phyloP scores from a whole-genome alignment of 805 yeast species.

The Yamadazyma olivae region DNA sequence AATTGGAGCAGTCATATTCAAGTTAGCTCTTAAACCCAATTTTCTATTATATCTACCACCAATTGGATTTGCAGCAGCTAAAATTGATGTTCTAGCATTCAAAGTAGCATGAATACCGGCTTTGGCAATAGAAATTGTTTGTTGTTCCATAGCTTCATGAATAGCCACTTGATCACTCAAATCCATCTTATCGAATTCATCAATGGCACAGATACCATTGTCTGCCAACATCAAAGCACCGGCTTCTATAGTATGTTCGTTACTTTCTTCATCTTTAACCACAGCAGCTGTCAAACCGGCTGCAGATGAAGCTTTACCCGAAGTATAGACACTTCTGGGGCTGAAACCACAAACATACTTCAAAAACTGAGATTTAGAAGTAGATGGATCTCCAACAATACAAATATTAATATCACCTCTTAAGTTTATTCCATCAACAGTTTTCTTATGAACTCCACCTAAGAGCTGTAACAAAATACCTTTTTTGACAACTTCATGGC shows the following conservation, averaged over 20 bases:
- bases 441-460: constrained; percentile 93
- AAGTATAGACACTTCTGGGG: constrained; percentile 93
- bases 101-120: constrained; percentile 98
- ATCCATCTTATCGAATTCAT: constrained; percentile 98
- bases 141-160: constrained; percentile 99
- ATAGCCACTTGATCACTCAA: constrained; percentile 93
- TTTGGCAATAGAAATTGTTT: constrained; percentile 95
- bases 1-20: constrained; percentile 96
- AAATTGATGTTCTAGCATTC: constrained; percentile 92
- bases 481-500: constrained; percentile 91
- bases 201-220: constrained; percentile 97
- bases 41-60: constrained; percentile 96
- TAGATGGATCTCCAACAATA: constrained; percentile 96
- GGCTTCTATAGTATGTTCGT: constrained; percentile 96
- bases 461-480: constrained; percentile 84
- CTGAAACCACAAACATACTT: constrained; percentile 89
- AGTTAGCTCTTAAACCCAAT: constrained; percentile 75
- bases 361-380: constrained; percentile 92
- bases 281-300: constrained; percentile 99
- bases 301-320: constrained; percentile 98
- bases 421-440: constrained; percentile 89
- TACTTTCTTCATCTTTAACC: constrained; percentile 94
- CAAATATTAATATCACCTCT: constrained; percentile 97
- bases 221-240: constrained; percentile 99
- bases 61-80: constrained; percentile 98